Evolutionary conservation across 2,329 filamentous ascomycete species (phyloP), one percentile per base, ranked within the genome.

Genomic region (Davidsoniella virescens): DNA sequence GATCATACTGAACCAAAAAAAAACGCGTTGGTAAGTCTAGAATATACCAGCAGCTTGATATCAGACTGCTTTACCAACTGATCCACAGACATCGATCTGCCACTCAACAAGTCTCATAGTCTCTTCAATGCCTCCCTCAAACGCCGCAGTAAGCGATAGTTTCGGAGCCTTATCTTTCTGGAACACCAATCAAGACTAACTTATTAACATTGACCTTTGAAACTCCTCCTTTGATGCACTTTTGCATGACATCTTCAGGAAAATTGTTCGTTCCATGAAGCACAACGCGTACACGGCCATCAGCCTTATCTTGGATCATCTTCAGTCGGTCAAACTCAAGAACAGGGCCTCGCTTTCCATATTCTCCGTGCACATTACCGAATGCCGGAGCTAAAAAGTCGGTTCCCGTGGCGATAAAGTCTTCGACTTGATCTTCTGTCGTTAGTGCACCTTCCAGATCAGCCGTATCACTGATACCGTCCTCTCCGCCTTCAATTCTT

Each of bases 381-480:
- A 87, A 84, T 0, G 80, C 80, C 0, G 82, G 83, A 2, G 83
- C 83, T 12, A 87, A 66, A 66, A 80, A 81, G 58, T 87, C 78
- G 58, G 87, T 82, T 0, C 81, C 82, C 9, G 80, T 82, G 2
- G 68, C 71, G 3, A 84, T 72, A 57, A 87, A 87, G 57, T 84
- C 76, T 55, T 78, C 71, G 6, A 78, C 80, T 63, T 87, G 75
- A 54, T 82, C 79, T 0, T 75, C 71, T 0, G 79, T 84, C 0
- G 82, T 87, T 56, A 85, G 53, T 62, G 63, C 44, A 57, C 71
- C 61, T 67, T 69, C 56, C 50, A 67, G 51, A 62, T 74, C 62
- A 52, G 63, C 59, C 55, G 69, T 64, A 59, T 86, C 81, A 7
- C 75, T 72, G 3, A 88, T 76, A 0, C 84, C 84, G 57, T 87